Conservation (phyloP, 2,329 filamentous ascomycete species). For the Mariannaea sp. region DNA sequence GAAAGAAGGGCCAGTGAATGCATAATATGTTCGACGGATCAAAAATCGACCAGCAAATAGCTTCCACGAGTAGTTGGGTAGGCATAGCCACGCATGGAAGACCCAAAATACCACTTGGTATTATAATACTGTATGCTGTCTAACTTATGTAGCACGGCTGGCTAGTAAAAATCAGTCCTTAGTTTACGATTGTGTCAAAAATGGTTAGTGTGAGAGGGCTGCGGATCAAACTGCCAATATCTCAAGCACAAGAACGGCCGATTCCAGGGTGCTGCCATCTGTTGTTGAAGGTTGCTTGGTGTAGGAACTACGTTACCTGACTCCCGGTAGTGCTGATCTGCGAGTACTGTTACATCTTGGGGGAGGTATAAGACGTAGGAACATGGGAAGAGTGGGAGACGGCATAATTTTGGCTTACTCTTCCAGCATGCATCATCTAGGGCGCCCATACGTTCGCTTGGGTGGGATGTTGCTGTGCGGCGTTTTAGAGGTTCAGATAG, state of each 20-base stretch:
- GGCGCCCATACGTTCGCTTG: slow-evolving; percentile 35
- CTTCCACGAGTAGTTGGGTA: neutral
- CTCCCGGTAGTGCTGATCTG: slow-evolving; percentile 25
- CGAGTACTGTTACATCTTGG: neutral
- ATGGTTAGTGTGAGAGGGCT: no score
- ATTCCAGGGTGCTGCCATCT: slow-evolving; percentile 2
- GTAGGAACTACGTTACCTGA: slow-evolving; percentile 22
- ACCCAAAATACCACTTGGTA: neutral
- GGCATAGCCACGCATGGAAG: slow-evolving; percentile 13
- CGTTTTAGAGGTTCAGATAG: slow-evolving; percentile 9
- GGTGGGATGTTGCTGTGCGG: slow-evolving; percentile 9
- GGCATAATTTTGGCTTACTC: no score
- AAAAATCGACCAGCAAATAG: slow-evolving; percentile 1
- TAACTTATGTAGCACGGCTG: no score
- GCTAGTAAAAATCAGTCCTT: no score
- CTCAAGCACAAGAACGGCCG: slow-evolving; percentile 2
- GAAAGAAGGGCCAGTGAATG: neutral
- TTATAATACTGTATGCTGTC: no score
- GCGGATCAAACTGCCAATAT: slow-evolving; percentile 1
- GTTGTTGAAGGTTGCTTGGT: neutral
- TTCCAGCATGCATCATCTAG: neutral
- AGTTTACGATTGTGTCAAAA: no score
- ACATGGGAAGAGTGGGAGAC: no score
- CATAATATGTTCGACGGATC: slow-evolving; percentile 2
- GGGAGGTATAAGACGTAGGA: no score